Conservation (phyloP, 768 basidiomycete species). For the Mrakia blollopis region DNA sequence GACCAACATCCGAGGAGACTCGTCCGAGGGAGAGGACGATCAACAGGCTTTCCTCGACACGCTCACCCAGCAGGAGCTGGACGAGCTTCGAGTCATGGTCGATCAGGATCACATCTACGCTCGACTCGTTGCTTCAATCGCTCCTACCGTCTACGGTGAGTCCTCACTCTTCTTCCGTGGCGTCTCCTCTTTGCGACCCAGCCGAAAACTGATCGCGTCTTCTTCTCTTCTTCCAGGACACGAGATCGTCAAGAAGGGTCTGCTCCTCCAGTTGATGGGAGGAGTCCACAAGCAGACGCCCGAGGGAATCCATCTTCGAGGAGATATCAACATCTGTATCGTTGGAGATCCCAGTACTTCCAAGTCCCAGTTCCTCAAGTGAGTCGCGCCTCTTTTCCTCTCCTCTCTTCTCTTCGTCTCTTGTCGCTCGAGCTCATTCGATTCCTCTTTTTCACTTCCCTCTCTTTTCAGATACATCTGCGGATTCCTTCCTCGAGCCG, state of each 20-base stretch:
- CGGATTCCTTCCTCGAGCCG: conserved; percentile 93
- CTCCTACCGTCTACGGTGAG: conserved; percentile 85
- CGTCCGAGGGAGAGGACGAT: conserved; percentile 62
- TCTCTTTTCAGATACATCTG: conserved; percentile 72
- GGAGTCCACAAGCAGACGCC: conserved; percentile 94
- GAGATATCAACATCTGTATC: conserved; percentile 97
- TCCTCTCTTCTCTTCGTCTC: neutral
- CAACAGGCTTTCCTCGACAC: conserved; percentile 77
- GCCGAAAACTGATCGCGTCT: conserved; percentile 53
- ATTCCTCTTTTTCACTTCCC: neutral
- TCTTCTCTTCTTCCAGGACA: conserved; percentile 53
- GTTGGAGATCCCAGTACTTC: conserved; percentile 94
- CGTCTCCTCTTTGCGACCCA: neutral
- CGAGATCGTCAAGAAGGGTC: conserved; percentile 97
- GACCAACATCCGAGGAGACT: conserved; percentile 85
- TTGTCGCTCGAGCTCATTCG: neutral
- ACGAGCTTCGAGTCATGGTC: conserved; percentile 91
- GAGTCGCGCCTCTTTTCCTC: conserved; percentile 41
- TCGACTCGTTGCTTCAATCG: conserved; percentile 86
- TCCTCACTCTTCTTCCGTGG: neutral
- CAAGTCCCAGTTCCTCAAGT: conserved; percentile 99
- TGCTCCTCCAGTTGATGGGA: conserved; percentile 93
- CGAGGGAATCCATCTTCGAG: conserved; percentile 96
- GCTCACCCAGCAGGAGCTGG: conserved; percentile 87
- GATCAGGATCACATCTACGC: conserved; percentile 91